Percentiles rank a stretch among this genome's conserved stretches.
Evolutionary conservation across 2,329 filamentous ascomycete species (phyloP).

Genomic region (Xylaria sp.): DNA sequence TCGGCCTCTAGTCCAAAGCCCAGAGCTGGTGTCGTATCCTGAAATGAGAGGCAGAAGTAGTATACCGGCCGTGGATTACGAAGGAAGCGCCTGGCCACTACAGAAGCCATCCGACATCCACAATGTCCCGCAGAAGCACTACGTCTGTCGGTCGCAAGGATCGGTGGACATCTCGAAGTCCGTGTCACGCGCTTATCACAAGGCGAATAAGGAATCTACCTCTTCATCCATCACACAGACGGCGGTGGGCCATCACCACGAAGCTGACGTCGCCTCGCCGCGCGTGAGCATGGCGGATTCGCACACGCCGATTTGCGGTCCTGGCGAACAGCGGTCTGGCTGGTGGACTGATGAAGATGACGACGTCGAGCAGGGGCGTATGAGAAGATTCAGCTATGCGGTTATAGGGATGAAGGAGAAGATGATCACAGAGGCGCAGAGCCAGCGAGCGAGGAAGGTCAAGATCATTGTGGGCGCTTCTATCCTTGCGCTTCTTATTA

Average conservation of each 20-base stretch:
- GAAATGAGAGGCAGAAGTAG: not conserved
- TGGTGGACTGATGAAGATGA: constrained; percentile 38
- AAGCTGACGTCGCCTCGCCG: constrained; percentile 15
- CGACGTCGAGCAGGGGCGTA: constrained; percentile 16
- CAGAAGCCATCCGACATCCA: constrained; percentile 30
- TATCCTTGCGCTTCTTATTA: constrained; percentile 34
- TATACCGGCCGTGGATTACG: constrained; percentile 8
- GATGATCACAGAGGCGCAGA: constrained; percentile 20
- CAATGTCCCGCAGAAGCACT: constrained; percentile 17
- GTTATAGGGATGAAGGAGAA: constrained; percentile 24
- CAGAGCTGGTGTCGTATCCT: constrained; percentile 8
- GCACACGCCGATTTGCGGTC: constrained; percentile 28
- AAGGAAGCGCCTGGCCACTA: constrained; percentile 28
- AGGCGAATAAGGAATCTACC: constrained; percentile 28
- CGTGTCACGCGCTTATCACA: constrained; percentile 4
- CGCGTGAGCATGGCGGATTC: constrained; percentile 31
- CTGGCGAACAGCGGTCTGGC: constrained; percentile 35
- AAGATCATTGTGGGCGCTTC: constrained; percentile 33
- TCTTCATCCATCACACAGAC: constrained; percentile 10
- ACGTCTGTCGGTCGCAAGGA: constrained; percentile 21
- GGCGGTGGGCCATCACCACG: not conserved
- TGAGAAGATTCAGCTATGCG: constrained; percentile 20
- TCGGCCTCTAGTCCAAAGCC: not conserved
- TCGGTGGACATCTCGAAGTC: constrained; percentile 1
- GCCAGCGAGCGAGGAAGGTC: constrained; percentile 33